Evolutionary conservation across 2,329 filamentous ascomycete genomes (phyloP), one percentile per base, ranked within the genome.

Genomic region (Boeremia exigua): DNA sequence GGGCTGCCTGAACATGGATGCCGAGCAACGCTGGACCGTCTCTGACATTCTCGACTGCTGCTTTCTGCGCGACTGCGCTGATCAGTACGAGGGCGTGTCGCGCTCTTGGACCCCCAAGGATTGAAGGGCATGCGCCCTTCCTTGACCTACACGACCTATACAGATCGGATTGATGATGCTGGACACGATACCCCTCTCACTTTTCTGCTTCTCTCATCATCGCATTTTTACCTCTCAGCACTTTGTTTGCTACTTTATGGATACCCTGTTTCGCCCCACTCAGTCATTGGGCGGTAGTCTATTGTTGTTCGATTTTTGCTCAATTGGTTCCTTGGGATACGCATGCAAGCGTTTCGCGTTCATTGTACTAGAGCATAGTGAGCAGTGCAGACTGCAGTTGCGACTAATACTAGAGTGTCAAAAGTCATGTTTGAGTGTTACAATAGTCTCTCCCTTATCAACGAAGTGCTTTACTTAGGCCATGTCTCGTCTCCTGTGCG

Each of bases 1-100:
- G 38, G 84, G 85, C 4, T 89, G 87, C 65, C 75, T 89, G 23
- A 79, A 85, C 30, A 80, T 84, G 76, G 79, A 87, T 48, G 71
- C 79, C 29, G 75, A 82, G 36, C 74, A 77, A 46, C 79, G 87
- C 37, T 87, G 83, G 82, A 82, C 79, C 30, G 81, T 89, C 46
- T 77, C 78, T 32, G 79, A 86, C 37, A 79, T 86, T 17, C 68
- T 89, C 33, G 77, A 78, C 19, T 82, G 81, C 61, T 65, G 75
- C 12, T 88, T 86, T 84, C 78, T 89, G 28, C 63, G 64, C 29
- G 70, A 70, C 14, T 77, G 72, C 48, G 60, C 56, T 34, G 53
- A 71, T 43, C 54, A 55, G 23, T 74, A 66, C 42, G 71, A 73
- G 52, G 46, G 68, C 25, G 67, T 70, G 6, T 50, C 60, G 10